phyloP scores from a whole-genome alignment of 768 basidiomycete genomes.

The Podaxis rugospora region DNA sequence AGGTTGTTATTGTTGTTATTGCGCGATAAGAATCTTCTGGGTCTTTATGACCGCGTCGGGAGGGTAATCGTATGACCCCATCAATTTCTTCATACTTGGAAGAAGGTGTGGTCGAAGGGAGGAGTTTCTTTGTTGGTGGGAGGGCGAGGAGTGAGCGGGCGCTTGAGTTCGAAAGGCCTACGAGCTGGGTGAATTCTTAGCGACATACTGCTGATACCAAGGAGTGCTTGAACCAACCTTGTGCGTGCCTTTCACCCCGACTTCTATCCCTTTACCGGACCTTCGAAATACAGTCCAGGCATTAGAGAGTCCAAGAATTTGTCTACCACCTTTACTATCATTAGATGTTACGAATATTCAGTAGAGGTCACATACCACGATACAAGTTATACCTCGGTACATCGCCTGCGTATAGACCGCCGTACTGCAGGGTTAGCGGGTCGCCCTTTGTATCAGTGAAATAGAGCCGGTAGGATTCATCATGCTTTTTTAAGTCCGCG shows the following conservation, averaged over 20 bases:
- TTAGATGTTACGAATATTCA: constrained; percentile 37
- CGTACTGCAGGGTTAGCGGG: constrained; percentile 59
- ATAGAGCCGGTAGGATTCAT: constrained; percentile 34
- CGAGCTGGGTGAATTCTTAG: constrained; percentile 27
- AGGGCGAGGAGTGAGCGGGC: constrained; percentile 50
- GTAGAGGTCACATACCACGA: constrained; percentile 41
- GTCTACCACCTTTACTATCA: constrained; percentile 52
- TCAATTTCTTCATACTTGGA: constrained; percentile 60
- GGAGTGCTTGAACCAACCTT: constrained; percentile 30
- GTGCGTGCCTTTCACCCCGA: constrained; percentile 37
- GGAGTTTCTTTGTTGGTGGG: constrained; percentile 47
- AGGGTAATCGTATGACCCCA: constrained; percentile 59
- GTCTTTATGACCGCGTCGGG: constrained; percentile 25
- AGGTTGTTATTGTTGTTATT: constrained; percentile 36
- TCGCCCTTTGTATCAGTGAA: constrained; percentile 71
- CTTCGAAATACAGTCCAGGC: constrained; percentile 43
- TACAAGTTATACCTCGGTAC: constrained; percentile 63
- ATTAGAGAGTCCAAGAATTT: constrained; percentile 57
- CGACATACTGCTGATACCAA: constrained; percentile 4
- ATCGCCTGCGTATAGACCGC: constrained; percentile 56
- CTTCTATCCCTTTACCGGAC: constrained; percentile 51
- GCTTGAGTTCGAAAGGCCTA: constrained; percentile 53
- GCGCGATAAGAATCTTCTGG: constrained; percentile 47
- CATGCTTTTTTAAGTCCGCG: constrained; percentile 2
- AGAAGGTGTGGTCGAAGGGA: constrained; percentile 23